These are phyloP conservation scores for Cicer bijugum DNA, from an alignment of 306 rosid genomes.

Conservation along the genomic window DNA sequence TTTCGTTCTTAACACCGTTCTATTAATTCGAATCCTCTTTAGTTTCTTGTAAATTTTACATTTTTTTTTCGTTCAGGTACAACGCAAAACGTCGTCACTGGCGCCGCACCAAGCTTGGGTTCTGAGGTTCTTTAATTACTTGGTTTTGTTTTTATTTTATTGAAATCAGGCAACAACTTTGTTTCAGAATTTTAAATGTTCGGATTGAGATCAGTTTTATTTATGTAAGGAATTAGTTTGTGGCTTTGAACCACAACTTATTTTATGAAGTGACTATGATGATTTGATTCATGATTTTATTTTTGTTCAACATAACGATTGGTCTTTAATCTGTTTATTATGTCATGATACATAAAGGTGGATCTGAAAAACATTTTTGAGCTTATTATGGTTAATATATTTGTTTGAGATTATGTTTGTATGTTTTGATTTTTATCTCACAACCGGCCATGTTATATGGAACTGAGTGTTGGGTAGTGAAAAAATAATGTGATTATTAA, in stretches of 20 bases:
- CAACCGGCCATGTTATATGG: too few species aligned
- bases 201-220: not conserved
- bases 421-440: not conserved
- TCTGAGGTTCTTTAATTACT: constrained; percentile 45
- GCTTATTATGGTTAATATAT: not conserved
- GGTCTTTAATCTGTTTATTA: not conserved
- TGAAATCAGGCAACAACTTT: not conserved
- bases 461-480: too few species aligned
- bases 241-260: not conserved
- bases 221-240: not conserved
- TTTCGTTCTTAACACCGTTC: not conserved
- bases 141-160: not conserved
- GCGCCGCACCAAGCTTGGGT: constrained; percentile 92
- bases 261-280: not conserved
- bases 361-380: not conserved
- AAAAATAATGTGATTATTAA: too few species aligned
- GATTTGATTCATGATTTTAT: not conserved
- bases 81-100: constrained; percentile 91
- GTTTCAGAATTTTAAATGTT: not conserved
- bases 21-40: not conserved
- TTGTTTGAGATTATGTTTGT: not conserved
- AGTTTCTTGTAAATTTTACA: not conserved
- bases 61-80: constrained; percentile 49
- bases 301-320: not conserved
- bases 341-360: not conserved